phyloP scores from a whole-genome alignment of 305 asterid species.

The Plantago rigida region DNA sequence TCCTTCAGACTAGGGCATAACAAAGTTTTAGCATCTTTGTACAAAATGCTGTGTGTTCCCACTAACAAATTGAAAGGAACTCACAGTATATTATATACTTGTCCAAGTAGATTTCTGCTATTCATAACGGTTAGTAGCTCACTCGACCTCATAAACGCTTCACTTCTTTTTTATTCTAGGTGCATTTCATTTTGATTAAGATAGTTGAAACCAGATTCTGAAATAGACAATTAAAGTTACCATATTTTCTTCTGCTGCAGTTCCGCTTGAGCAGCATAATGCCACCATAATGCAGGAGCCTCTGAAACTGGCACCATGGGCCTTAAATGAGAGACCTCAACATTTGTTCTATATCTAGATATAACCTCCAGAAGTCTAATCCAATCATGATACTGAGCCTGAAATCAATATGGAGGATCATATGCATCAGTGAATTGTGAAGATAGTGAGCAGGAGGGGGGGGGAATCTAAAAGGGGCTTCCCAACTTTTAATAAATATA shows the following conservation, averaged over 20 bases:
- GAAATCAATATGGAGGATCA: conserved; percentile 27
- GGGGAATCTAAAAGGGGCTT: too few species aligned
- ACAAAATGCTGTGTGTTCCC: too few species aligned
- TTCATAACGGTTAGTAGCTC: too few species aligned
- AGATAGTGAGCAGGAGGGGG: background rate
- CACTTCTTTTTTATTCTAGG: background rate
- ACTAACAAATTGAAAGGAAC: too few species aligned
- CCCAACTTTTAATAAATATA: background rate
- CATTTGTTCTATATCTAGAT: conserved; percentile 63
- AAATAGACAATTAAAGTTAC: conserved; percentile 35
- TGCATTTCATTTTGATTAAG: conserved; percentile 19
- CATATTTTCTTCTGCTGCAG: conserved; percentile 82
- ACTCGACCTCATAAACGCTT: conserved; percentile 10
- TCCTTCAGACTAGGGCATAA: too few species aligned
- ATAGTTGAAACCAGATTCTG: conserved; percentile 12
- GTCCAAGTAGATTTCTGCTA: too few species aligned
- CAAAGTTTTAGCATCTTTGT: too few species aligned
- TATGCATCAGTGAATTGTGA: conserved; percentile 18
- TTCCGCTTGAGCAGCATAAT: conserved; percentile 84
- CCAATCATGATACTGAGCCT: conserved; percentile 99
- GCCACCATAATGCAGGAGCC: conserved; percentile 73
- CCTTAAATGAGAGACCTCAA: conserved; percentile 85
- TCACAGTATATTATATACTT: too few species aligned
- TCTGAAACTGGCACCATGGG: conserved; percentile 71
- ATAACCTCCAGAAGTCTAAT: conserved; percentile 91